Evolutionary conservation across 306 rosid genomes (phyloP).

Genomic region (Rosa lucieae): DNA sequence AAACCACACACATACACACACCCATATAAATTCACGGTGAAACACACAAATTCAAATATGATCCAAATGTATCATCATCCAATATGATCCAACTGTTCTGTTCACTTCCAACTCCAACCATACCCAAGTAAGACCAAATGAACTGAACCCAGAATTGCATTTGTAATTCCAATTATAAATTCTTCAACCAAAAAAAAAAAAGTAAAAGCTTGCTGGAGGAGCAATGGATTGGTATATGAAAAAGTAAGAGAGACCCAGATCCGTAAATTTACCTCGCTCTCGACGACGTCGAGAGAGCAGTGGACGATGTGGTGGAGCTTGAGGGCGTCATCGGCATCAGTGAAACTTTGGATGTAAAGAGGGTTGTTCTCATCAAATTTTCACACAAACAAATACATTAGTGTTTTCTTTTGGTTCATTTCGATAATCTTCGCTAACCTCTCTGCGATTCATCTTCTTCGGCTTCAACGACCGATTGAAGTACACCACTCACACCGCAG

Average conservation of each 20-base stretch:
- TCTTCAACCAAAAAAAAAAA: not conserved
- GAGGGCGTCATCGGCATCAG: slow-evolving; percentile 95
- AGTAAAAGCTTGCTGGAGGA: not conserved
- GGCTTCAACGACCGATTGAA: too few species aligned
- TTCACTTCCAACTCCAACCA: not conserved
- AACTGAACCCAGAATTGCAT: not conserved
- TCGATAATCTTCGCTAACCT: too few species aligned
- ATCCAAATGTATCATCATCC: not conserved
- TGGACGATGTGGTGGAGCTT: slow-evolving; percentile 95
- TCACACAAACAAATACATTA: too few species aligned
- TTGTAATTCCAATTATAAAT: not conserved
- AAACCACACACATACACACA: too few species aligned
- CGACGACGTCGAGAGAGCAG: slow-evolving; percentile 90
- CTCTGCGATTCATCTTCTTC: too few species aligned
- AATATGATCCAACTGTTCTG: not conserved
- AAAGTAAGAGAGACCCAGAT: slow-evolving; percentile 5
- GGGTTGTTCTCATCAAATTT: slow-evolving; percentile 59
- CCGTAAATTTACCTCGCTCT: slow-evolving; percentile 73
- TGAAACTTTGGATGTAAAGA: slow-evolving; percentile 89
- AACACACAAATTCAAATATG: too few species aligned
- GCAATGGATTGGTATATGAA: not conserved
- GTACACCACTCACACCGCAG: too few species aligned
- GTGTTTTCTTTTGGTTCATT: too few species aligned
- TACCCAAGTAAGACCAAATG: not conserved
- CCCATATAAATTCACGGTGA: too few species aligned